Base-by-base conservation (phyloP, 192 early-diverging fungal genomes). In the Umbelopsis sp. region DNA sequence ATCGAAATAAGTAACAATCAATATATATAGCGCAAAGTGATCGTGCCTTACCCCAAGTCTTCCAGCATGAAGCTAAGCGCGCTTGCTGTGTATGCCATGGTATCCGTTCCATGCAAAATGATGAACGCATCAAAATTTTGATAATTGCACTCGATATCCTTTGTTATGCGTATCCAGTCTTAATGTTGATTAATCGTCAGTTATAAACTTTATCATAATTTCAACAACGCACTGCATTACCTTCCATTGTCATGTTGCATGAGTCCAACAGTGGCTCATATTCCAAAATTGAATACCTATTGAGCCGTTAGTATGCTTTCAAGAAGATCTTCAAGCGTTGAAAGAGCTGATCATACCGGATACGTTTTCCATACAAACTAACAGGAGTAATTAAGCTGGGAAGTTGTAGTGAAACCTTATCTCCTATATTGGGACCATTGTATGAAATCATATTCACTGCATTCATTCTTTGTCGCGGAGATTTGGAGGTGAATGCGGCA, bases 81-180 rank as follows among this genome's bases (percentile, higher is more conserved):
- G 73, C 89, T 89, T 5, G 93, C 93, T 1, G 93, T 94, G 72
- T 92, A 95, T 0, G 92, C 85, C 93, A 95, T 95, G 1, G 93
- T 95, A 79, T 95, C 93, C 0, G 94, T 95, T 33, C 93, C 93
- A 66, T 99, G 98, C 25, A 99, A 81, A 23, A 99, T 92, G 67
- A 99, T 91, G 74, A 99, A 99, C 0, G 96, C 93, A 70, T 99
- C 98, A 69, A 89, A 98, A 12, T 89, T 80, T 71, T 91, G 76
- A 83, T 99, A 99, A 71, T 96, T 98, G 68, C 86, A 84, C 79
- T 99, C 96, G 74, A 99, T 94, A 76, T 99, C 98, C 1, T 90
- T 92, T 4, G 95, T 95, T 44, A 99, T 97, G 71, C 95, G 88
- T 52, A 95, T 88, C 98, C 98, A 99, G 78, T 99, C 97, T 61